Evolutionary conservation across 768 basidiomycete genomes (phyloP), one percentile per base, ranked within the genome.

Genomic region (Serendipita indica): DNA sequence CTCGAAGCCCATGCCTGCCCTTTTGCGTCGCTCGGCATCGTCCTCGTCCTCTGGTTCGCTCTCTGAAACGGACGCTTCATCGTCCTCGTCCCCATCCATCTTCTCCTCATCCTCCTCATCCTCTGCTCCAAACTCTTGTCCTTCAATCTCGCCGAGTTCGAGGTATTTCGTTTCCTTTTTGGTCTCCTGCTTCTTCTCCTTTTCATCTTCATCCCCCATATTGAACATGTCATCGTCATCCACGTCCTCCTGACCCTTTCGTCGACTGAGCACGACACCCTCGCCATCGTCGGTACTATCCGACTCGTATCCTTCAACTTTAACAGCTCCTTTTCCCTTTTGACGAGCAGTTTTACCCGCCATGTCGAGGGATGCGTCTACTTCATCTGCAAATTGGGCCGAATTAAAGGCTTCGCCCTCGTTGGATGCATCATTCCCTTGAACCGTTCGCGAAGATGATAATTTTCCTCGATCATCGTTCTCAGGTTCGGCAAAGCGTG

Each of bases 281-380:
- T 96, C 91, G 2, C 88, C 91, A 62, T 96, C 92, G 67, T 94
- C 89, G 59, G 82, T 91, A 2, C 91, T 93, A 71, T 96, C 92
- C 1, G 89, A 90, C 12, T 93, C 90, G 68, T 96, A 97, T 14
- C 93, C 83, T 57, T 89, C 89, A 16, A 77, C 84, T 67, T 84
- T 86, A 60, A 96, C 80, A 45, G 81, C 79, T 20, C 87, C 83
- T 67, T 80, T 84, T 16, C 84, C 79, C 60, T 73, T 73, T 54
- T 33, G 25, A 20, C 25, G 20, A 10, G 10, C n/a, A 10, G 10
- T n/a, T 10, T n/a, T n/a, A 0, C 22, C 25, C 22, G 74, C 74
- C 20, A 27, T 32, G 69, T 89, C 88, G 59, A 90, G 80, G 0
- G 81, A 75, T 2, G 76, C 76, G 61, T 89, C 85, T 39, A 89